Evolutionary conservation across 2,329 filamentous ascomycete species (phyloP).

Genomic region (Davidsoniella australis): DNA sequence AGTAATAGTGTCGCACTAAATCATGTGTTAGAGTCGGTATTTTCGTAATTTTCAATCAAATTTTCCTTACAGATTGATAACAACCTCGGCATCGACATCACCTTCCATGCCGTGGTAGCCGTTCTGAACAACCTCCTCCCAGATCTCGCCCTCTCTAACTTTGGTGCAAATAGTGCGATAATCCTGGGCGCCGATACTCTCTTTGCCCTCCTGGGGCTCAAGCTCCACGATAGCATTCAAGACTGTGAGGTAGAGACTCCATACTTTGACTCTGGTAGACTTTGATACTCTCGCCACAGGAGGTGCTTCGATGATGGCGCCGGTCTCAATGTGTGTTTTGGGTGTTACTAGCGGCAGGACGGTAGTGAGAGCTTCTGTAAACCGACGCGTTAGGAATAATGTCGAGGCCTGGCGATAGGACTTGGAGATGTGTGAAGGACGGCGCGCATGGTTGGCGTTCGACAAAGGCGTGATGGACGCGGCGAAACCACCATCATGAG

Average conservation of each 20-base stretch:
- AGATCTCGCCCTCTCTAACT: slow-evolving; percentile 78
- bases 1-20: slow-evolving; percentile 70
- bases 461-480: slow-evolving; percentile 55
- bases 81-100: slow-evolving; percentile 85
- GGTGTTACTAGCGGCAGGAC: slow-evolving; percentile 67
- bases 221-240: slow-evolving; percentile 82
- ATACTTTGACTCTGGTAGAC: slow-evolving; percentile 80
- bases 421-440: slow-evolving; percentile 65
- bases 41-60: not conserved
- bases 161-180: slow-evolving; percentile 72
- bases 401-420: slow-evolving; percentile 88
- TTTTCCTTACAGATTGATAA: slow-evolving; percentile 61
- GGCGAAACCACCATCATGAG: slow-evolving; percentile 28
- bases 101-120: slow-evolving; percentile 81
- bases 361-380: slow-evolving; percentile 76
- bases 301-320: slow-evolving; percentile 36
- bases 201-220: slow-evolving; percentile 77
- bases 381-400: slow-evolving; percentile 80
- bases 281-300: slow-evolving; percentile 67
- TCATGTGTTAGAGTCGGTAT: not conserved
- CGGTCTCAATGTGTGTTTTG: slow-evolving; percentile 28
- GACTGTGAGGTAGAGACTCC: slow-evolving; percentile 90
- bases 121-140: slow-evolving; percentile 78
- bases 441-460: slow-evolving; percentile 36
- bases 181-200: slow-evolving; percentile 66